Evolutionary conservation across 225 moss, liverwort and hornwort species (phyloP), one percentile per base, ranked within the genome.

Genomic region (Physcomitrellopsis africana): DNA sequence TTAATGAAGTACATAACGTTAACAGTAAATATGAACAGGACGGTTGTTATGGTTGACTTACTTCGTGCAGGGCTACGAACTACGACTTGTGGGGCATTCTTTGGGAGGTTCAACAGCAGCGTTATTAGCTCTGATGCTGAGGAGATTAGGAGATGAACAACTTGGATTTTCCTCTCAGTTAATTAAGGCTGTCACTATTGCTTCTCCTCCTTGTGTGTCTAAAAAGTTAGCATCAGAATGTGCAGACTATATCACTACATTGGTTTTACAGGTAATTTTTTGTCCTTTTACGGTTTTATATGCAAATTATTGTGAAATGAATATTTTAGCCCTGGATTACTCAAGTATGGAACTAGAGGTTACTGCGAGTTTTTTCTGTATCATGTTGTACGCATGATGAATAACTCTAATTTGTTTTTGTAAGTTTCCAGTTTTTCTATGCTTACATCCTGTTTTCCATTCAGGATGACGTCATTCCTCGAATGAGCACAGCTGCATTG

Each of bases 181-280:
- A 60, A 86, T 96, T 51, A 85, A 68, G 76, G 94, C 89, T 76
- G 82, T 96, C 53, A 87, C 85, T 29, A 86, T 96, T 73, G 94
- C 92, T 77, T 82, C 96, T 48, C 94, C 91, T 27, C 96, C 96
- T 75, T 96, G 96, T 77, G 92, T 96, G 63, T 94, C 94, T 12
- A 90, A 87, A 82, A 88, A 80, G 19, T 82, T 96, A 60, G 91
- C 96, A 44, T 73, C 73, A 48, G 86, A 86, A 61, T 91, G 92
- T 79, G 78, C 81, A 80, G 79, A 80, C 10, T 96, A 73, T 72
- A 94, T 92, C 61, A 80, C 86, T 53, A 92, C 94, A 61, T 75
- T 96, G 70, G 91, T 94, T 59, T 81, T 96, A 60, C 96, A 96
- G 88, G 96, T 96, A 63, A 76, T 1, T 1, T 29, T 57, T 51